Percentiles rank a stretch among this genome's conserved stretches.
Conservation (phyloP, 2,329 filamentous ascomycete genomes). For the Neopestalotiopsis rosae region DNA sequence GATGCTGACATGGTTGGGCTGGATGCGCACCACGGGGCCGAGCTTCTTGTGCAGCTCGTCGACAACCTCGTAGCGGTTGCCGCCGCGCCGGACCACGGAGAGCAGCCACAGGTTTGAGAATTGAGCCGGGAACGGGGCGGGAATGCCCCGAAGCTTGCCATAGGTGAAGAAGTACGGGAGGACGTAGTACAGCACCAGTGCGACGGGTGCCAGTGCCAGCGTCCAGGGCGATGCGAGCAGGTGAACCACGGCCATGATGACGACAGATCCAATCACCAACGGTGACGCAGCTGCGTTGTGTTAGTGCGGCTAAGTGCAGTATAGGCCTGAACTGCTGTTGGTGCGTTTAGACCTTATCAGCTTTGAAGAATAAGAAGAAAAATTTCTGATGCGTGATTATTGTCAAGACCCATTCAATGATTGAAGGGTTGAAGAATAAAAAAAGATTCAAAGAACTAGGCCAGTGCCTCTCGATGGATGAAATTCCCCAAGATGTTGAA, state of each 20-base stretch:
- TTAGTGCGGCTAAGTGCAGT: not conserved
- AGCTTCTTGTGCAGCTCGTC: slow-evolving; percentile 75
- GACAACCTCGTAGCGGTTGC: slow-evolving; percentile 68
- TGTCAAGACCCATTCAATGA: not conserved
- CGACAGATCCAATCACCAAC: not conserved
- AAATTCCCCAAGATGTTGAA: not conserved
- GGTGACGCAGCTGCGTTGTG: not conserved
- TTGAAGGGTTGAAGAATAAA: not conserved
- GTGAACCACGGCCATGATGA: slow-evolving; percentile 39
- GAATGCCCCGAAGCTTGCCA: slow-evolving; percentile 56
- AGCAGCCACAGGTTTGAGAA: slow-evolving; percentile 86
- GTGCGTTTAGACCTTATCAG: not conserved
- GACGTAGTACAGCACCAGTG: slow-evolving; percentile 59
- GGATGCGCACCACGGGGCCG: slow-evolving; percentile 81
- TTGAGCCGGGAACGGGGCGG: slow-evolving; percentile 65
- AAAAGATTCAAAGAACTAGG: not conserved
- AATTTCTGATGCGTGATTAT: not conserved
- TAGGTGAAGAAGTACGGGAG: slow-evolving; percentile 66
- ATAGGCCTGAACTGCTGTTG: not conserved
- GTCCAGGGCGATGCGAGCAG: slow-evolving; percentile 52
- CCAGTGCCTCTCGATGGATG: not conserved
- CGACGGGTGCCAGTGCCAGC: slow-evolving; percentile 49
- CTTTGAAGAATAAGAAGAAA: not conserved
- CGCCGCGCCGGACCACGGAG: slow-evolving; percentile 62
- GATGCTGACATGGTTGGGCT: slow-evolving; percentile 83